phyloP scores from a whole-genome alignment of 441 rosid genomes.

The Euphorbia corollata region DNA sequence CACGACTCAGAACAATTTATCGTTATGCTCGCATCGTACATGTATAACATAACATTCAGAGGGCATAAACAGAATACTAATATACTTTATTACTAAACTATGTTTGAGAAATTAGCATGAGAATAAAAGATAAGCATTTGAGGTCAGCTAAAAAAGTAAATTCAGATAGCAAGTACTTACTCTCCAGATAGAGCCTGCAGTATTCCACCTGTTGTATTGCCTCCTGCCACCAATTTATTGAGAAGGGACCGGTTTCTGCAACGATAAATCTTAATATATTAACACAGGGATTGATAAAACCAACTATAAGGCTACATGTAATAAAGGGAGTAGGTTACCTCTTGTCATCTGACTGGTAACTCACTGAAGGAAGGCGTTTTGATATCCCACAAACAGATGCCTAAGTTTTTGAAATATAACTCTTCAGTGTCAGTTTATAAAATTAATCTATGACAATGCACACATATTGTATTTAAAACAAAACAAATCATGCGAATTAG shows the following conservation, averaged over 20 bases:
- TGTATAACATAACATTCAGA: neutral
- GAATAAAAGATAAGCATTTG: constrained; percentile 2
- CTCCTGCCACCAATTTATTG: constrained; percentile 37
- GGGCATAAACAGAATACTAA: too few relatives aligned
- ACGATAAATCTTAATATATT: constrained; percentile 14
- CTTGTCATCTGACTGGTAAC: constrained; percentile 35
- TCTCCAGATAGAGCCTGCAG: constrained; percentile 26
- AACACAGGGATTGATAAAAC: constrained; percentile 11
- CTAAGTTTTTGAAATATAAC: constrained; percentile 34
- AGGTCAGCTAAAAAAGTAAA: constrained; percentile 1
- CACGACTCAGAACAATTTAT: neutral
- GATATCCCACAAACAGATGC: constrained; percentile 38
- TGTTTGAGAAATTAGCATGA: neutral
- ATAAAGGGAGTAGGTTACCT: constrained; percentile 30
- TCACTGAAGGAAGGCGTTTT: constrained; percentile 29
- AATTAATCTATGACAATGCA: neutral
- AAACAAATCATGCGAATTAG: neutral
- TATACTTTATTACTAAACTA: neutral
- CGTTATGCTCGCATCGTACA: neutral
- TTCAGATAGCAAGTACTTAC: constrained; percentile 39
- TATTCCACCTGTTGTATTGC: constrained; percentile 30
- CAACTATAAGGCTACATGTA: neutral
- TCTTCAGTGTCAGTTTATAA: constrained; percentile 9
- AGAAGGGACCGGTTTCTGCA: constrained; percentile 34
- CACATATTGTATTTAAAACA: neutral